These are phyloP conservation scores for Psilocybe subaeruginosa DNA, from an alignment of 768 basidiomycete species.

Conservation along the genomic window DNA sequence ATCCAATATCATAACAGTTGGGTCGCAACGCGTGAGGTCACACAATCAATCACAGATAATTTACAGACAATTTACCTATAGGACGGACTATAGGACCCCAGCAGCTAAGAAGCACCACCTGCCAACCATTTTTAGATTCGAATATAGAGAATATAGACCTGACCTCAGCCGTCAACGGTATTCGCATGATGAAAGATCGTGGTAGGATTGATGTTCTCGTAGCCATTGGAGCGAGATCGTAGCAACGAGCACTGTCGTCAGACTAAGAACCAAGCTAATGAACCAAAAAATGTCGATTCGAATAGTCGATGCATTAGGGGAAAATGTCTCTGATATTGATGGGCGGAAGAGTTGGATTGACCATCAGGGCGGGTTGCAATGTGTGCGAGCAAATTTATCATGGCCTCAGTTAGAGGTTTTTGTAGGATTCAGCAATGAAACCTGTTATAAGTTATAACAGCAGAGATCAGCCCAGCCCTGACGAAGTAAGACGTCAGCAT, in stretches of 20 bases:
- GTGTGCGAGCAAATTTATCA: neutral
- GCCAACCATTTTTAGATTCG: too few species aligned
- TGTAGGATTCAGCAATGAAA: neutral
- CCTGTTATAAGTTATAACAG: neutral
- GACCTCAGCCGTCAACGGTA: neutral
- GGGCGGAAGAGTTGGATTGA: too few species aligned
- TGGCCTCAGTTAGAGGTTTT: neutral
- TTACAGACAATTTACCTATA: too few species aligned
- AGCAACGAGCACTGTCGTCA: neutral
- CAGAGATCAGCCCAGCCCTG: neutral
- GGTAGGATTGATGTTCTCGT: neutral
- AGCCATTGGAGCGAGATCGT: neutral
- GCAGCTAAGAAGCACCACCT: too few species aligned
- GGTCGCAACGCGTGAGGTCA: too few species aligned
- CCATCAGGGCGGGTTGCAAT: neutral
- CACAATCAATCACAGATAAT: too few species aligned
- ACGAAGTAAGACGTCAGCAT: neutral
- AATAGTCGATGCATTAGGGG: neutral
- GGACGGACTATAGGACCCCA: too few species aligned
- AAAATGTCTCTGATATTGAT: too few species aligned
- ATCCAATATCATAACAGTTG: too few species aligned
- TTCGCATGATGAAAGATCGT: neutral
- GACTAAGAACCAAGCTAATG: neutral
- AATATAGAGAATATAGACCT: too few species aligned
- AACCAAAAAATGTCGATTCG: neutral